Conservation (phyloP, 208 protist genomes). For the Sergeia podlipaevii region DNA sequence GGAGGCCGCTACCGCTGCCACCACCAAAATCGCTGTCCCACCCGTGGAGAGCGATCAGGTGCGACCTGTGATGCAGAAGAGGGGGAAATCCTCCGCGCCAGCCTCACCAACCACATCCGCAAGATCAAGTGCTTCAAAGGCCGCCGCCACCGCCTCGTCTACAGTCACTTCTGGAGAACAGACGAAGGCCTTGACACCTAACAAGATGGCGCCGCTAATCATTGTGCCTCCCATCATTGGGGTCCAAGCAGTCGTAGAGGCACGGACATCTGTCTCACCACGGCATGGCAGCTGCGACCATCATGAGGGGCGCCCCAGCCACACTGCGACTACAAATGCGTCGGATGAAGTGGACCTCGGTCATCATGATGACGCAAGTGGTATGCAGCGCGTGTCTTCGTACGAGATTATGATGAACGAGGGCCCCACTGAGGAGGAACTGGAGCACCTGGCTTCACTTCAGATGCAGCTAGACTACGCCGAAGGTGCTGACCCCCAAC, state of each 20-base stretch:
- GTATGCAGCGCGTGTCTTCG: too few species aligned
- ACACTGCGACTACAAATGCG: not conserved
- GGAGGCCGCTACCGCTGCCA: too few species aligned
- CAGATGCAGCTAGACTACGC: conserved; percentile 54
- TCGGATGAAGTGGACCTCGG: conserved; percentile 1
- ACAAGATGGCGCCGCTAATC: too few species aligned
- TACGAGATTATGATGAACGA: conserved; percentile 26
- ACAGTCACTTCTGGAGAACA: not conserved
- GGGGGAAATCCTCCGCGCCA: too few species aligned
- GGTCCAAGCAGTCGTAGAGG: too few species aligned
- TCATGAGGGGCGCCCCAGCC: not conserved
- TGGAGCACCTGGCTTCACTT: conserved; percentile 48
- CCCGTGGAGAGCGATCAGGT: too few species aligned
- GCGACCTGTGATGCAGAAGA: too few species aligned
- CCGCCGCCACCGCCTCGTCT: not conserved
- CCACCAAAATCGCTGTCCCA: too few species aligned
- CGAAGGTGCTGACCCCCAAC: conserved; percentile 33
- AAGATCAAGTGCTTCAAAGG: not conserved
- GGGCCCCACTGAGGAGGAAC: conserved; percentile 25
- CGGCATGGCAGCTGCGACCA: conserved; percentile 5
- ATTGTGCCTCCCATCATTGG: too few species aligned
- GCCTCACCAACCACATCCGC: too few species aligned
- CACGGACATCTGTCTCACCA: conserved; percentile 4
- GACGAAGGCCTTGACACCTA: too few species aligned
- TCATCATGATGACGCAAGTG: conserved; percentile 2